Percentiles rank a stretch among this genome's conserved stretches.
phyloP scores from a whole-genome alignment of 2,329 filamentous ascomycete genomes.

The Ceratocystis papillata region DNA sequence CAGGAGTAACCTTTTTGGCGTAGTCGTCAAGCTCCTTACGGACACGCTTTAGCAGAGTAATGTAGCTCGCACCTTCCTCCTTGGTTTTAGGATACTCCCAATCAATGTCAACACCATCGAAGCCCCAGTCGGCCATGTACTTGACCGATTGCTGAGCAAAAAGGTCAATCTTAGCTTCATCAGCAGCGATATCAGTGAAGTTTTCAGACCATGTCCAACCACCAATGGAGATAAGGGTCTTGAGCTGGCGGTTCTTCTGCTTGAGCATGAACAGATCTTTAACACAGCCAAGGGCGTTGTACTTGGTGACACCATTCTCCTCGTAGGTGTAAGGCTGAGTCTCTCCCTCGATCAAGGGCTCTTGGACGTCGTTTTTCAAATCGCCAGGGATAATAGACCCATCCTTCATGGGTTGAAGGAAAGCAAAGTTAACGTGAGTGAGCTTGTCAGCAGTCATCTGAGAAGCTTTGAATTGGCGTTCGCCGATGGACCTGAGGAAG shows the following conservation, averaged over 20 bases:
- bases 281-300: slow-evolving; percentile 67
- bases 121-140: slow-evolving; percentile 62
- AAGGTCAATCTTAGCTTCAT: slow-evolving; percentile 46
- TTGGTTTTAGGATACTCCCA: slow-evolving; percentile 35
- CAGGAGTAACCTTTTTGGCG: slow-evolving; percentile 35
- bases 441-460: slow-evolving; percentile 58
- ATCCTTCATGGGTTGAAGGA: slow-evolving; percentile 61
- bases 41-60: slow-evolving; percentile 37
- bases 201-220: slow-evolving; percentile 76
- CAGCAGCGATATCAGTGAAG: slow-evolving; percentile 58
- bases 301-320: slow-evolving; percentile 51
- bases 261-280: slow-evolving; percentile 74
- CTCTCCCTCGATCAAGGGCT: slow-evolving; percentile 48
- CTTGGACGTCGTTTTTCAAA: slow-evolving; percentile 57
- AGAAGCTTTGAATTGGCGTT: slow-evolving; percentile 59
- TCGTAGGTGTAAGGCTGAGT: slow-evolving; percentile 28
- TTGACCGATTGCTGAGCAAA: slow-evolving; percentile 62
- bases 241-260: slow-evolving; percentile 64
- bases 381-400: slow-evolving; percentile 67
- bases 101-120: slow-evolving; percentile 40
- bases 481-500: slow-evolving; percentile 56
- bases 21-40: slow-evolving; percentile 42
- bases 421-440: slow-evolving; percentile 70
- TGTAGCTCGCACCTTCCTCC: slow-evolving; percentile 36
- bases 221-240: slow-evolving; percentile 68